Evolutionary conservation across 768 basidiomycete genomes (phyloP).

Genomic region (Psilocybe tampanensis): DNA sequence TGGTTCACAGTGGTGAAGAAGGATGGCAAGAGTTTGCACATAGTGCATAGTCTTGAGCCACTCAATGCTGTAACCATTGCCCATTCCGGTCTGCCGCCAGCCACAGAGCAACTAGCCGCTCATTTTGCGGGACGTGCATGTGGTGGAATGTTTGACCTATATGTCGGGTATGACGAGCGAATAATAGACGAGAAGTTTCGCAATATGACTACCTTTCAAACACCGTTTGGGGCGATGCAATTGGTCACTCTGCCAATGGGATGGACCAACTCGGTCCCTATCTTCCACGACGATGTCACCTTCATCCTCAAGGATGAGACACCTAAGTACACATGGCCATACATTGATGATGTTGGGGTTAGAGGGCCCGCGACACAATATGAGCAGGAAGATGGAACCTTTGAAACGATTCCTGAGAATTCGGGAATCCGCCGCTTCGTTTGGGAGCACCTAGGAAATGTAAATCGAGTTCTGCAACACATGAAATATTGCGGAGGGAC

Average conservation of each 20-base stretch:
- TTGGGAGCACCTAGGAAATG: slow-evolving; percentile 32
- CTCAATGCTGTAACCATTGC: slow-evolving; percentile 34
- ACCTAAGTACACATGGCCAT: too few species aligned
- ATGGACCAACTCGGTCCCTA: too few species aligned
- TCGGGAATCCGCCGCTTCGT: too few species aligned
- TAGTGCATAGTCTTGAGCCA: too few species aligned
- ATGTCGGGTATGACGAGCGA: slow-evolving; percentile 3
- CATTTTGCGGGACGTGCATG: slow-evolving; percentile 19
- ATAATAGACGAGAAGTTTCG: slow-evolving; percentile 20
- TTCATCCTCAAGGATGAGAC: background rate
- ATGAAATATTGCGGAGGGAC: slow-evolving; percentile 19
- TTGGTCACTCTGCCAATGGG: slow-evolving; percentile 31
- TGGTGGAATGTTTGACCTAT: slow-evolving; percentile 4
- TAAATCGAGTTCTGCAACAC: slow-evolving; percentile 33
- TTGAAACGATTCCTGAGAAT: slow-evolving; percentile 36
- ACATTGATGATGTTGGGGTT: slow-evolving; percentile 26
- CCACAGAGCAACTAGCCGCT: slow-evolving; percentile 22
- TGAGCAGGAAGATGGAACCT: slow-evolving; percentile 25
- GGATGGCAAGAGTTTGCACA: slow-evolving; percentile 28
- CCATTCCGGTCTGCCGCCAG: slow-evolving; percentile 29
- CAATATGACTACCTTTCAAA: slow-evolving; percentile 33
- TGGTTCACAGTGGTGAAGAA: slow-evolving; percentile 43
- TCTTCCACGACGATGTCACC: slow-evolving; percentile 32
- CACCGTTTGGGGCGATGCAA: slow-evolving; percentile 21
- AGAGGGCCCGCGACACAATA: slow-evolving; percentile 23